These are phyloP conservation scores for Trichoderma sp. DNA, from an alignment of 2,329 filamentous ascomycete genomes.

Conservation along the genomic window DNA sequence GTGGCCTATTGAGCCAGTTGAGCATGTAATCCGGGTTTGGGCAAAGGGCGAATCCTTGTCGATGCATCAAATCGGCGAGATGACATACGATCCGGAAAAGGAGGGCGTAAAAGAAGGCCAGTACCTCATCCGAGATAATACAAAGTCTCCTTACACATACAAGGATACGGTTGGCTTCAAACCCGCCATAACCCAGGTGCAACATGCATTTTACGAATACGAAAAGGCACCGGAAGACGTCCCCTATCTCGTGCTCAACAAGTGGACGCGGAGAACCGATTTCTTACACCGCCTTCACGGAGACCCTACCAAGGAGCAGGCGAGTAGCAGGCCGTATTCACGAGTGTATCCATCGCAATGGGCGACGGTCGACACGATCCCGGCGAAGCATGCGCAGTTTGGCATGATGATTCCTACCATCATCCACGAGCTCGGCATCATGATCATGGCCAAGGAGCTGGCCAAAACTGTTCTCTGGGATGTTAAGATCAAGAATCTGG, in stretches of 20 bases:
- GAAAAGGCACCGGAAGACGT: constrained; percentile 42
- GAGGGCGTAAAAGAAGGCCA: constrained; percentile 25
- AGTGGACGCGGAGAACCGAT: constrained; percentile 56
- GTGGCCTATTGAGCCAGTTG: constrained; percentile 38
- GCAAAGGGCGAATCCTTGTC: constrained; percentile 29
- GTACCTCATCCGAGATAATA: constrained; percentile 43
- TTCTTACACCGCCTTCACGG: constrained; percentile 49
- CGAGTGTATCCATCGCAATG: constrained; percentile 45
- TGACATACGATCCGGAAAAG: constrained; percentile 28
- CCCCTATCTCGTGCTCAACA: constrained; percentile 49
- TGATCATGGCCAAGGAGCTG: constrained; percentile 62
- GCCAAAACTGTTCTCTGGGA: constrained; percentile 34
- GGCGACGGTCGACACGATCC: constrained; percentile 51
- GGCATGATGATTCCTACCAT: constrained; percentile 71
- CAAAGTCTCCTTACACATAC: constrained; percentile 42
- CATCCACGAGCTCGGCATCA: constrained; percentile 64
- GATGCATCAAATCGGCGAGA: constrained; percentile 33
- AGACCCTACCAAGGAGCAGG: constrained; percentile 18
- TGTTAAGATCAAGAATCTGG: constrained; percentile 52
- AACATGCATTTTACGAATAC: constrained; percentile 37
- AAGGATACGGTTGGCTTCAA: constrained; percentile 42
- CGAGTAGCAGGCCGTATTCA: constrained; percentile 43
- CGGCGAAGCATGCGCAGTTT: constrained; percentile 46
- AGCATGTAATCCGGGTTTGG: constrained; percentile 46
- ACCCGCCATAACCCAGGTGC: constrained; percentile 42